Evolutionary conservation across 257 asterid species (phyloP), one percentile per base, ranked within the genome.

Genomic region (Scutellaria baicalensis): DNA sequence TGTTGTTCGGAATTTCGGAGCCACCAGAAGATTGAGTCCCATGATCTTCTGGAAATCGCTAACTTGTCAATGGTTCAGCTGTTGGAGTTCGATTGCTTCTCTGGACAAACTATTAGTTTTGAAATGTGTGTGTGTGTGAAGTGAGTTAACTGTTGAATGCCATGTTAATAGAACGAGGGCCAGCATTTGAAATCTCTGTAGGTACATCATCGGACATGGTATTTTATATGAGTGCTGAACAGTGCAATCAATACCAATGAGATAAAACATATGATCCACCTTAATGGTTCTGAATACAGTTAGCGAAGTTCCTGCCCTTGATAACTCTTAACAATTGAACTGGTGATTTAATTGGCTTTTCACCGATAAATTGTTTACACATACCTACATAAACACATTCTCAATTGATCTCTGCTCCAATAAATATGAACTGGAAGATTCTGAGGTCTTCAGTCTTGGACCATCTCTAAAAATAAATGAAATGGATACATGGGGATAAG

Each of bases 11-110:
- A 64, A 13, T 50, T 39, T 47, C 59, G 59, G 68, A 64, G 42
- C 73, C 39, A 38, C 39, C 10, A 38, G 66, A 62, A 62, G 58
- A 64, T 64, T 66, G 62, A 10, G 56, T 65, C 54, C 43, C 40
- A 59, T 58, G 50, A 60, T 59, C 33, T 64, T 50, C 16, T 74
- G 66, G 72, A 21, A 40, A 42, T 68, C 55, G 40, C 49, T 47
- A n/a, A 59, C 68, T 16, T 9, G 45, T 56, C 50, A 70, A 42
- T 57, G 36, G 44, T 43, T 61, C 23, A 61, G 16, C 63, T 59
- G 66, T 35, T 56, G 9, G 56, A 39, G 23, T 63, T 17, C 20
- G 33, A 18, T 59, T 6, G 52, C 71, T 42, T 59, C 64, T 20
- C 20, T 69, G 75, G 44, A 38, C 43, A 48, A 45, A 20, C 43